A percentile compares a stretch with the other conserved stretches of the same genome.
Conservation (phyloP, 768 basidiomycete genomes). For the Phaffia tasmanica region DNA sequence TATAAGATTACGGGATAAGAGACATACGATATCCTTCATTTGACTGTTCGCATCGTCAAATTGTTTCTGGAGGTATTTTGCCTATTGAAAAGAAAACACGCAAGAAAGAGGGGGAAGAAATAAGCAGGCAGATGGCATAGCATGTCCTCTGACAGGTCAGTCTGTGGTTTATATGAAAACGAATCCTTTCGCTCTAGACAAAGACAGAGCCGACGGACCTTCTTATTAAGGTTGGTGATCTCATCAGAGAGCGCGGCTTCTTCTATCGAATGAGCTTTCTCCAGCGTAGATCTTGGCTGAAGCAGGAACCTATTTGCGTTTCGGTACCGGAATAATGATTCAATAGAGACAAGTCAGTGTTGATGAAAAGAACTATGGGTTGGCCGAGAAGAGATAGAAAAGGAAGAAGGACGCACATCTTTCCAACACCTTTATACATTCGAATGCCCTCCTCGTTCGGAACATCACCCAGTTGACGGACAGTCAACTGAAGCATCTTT, state of each 20-base stretch:
- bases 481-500: slow-evolving; percentile 77
- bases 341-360: slow-evolving; percentile 14
- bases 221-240: slow-evolving; percentile 68
- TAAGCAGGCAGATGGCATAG: neutral
- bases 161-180: neutral
- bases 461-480: slow-evolving; percentile 63
- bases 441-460: slow-evolving; percentile 43
- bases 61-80: slow-evolving; percentile 87
- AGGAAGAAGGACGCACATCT: slow-evolving; percentile 54
- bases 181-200: no score
- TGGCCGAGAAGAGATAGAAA: neutral
- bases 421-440: slow-evolving; percentile 88
- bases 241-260: slow-evolving; percentile 80
- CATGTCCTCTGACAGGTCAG: neutral
- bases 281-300: slow-evolving; percentile 68
- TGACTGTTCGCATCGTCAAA: slow-evolving; percentile 97
- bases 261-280: slow-evolving; percentile 57
- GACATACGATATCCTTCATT: slow-evolving; percentile 56
- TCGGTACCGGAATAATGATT: neutral
- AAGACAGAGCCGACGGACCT: slow-evolving; percentile 45
- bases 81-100: slow-evolving; percentile 38
- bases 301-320: slow-evolving; percentile 67
- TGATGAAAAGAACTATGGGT: neutral
- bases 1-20: neutral
- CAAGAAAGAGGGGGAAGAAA: neutral